Base-by-base conservation (phyloP, 2,329 filamentous ascomycete genomes). In the Ampelomyces quisqualis region DNA sequence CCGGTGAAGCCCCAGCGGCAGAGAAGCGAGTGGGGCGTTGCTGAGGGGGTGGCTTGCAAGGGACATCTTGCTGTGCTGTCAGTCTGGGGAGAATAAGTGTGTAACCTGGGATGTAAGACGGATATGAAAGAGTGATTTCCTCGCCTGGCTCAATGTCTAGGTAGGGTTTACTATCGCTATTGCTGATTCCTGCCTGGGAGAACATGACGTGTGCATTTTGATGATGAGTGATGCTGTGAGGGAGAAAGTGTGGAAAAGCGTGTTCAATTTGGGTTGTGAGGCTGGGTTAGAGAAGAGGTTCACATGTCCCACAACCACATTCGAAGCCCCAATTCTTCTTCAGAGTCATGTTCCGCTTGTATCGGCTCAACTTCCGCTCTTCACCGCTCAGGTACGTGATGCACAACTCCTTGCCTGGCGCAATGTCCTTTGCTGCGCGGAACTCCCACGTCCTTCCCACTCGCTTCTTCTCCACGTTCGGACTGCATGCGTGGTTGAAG, bases 361-460 rank as follows among this genome's bases (percentile, higher is more conserved):
- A 55, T 5, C 67, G 46, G 29, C 51, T 57, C 58, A 71, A 34
- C 29, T 61, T 63, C 49, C 67, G 66, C 54, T 75, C 73, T 49
- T 75, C 73, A 6, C 72, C 72, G 19, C 73, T 73, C 30, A 76
- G 39, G 57, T 76, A 76, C 24, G 67, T 73, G 45, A 76, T 76
- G 40, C 70, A 73, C 48, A 74, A 51, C 55, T 76, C 66, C 24
- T 73, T 68, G 1, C 72, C 72, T 7, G 49, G 39, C 32, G 38
- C 31, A 2, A 76, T 58, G 22, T 70, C 63, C 41, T 53, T 47
- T 1, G 45, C 61, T 2, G 68, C 56, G 26, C 57, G 51, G 36
- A 76, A 76, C 28, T 57, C 42, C 73, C 73, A 76, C 17, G 33
- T 45, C 24, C 69, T 51, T 0, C 72, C 73, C 1, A 57, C 55